Percentiles rank a stretch among this genome's conserved stretches.
phyloP scores from a whole-genome alignment of 1,139 yeast genomes.

The Lodderomyces parapsilosis region DNA sequence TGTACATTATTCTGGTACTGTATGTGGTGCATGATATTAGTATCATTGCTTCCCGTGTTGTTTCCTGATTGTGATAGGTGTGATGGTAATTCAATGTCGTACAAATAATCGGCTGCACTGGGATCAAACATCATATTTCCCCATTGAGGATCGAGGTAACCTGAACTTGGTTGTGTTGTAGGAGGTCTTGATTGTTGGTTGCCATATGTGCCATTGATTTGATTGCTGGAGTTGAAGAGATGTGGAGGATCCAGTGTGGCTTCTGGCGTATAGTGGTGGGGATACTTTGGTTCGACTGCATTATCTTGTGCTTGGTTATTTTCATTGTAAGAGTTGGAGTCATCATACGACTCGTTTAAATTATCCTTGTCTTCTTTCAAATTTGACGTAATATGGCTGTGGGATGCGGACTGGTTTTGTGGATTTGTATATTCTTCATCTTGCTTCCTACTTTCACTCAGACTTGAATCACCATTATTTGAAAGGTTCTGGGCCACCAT shows the following conservation, averaged over 20 bases:
- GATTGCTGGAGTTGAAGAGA: neutral
- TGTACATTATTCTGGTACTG: slow-evolving; percentile 33
- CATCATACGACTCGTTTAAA: neutral
- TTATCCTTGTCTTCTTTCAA: neutral
- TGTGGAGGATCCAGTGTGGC: neutral
- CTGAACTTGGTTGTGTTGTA: neutral
- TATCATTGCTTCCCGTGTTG: slow-evolving; percentile 1
- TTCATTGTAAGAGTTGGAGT: neutral
- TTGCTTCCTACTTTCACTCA: neutral
- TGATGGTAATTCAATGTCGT: slow-evolving; percentile 25
- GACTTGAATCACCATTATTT: neutral
- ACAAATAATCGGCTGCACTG: slow-evolving; percentile 33
- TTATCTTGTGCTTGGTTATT: neutral
- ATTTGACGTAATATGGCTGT: neutral
- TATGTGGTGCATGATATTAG: slow-evolving; percentile 30
- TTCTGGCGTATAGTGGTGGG: neutral
- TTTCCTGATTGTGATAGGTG: slow-evolving; percentile 1
- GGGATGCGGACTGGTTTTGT: neutral
- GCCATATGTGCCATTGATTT: neutral
- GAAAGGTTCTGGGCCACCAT: neutral
- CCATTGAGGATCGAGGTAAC: slow-evolving; percentile 16
- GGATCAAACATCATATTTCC: slow-evolving; percentile 28
- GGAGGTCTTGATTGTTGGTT: slow-evolving; percentile 16
- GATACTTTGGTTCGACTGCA: neutral
- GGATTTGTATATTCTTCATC: neutral